A percentile compares a stretch with the other conserved stretches of the same genome.
Evolutionary conservation across 2,329 filamentous ascomycete species (phyloP).

Genomic region (Magnaporthales sp.): DNA sequence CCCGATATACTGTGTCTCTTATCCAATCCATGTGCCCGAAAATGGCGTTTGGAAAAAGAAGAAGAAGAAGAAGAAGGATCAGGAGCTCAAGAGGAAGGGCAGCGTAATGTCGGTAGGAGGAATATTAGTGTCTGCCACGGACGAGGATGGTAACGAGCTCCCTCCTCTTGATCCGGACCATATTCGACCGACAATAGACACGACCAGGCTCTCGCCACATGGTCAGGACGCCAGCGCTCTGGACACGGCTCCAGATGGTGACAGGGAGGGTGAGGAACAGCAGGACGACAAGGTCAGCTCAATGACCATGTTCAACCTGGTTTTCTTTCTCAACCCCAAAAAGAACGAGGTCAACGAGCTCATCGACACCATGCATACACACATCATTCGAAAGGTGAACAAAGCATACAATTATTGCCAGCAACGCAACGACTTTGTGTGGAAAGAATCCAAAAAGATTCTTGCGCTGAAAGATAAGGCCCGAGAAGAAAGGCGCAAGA

Average conservation of each 20-base stretch:
- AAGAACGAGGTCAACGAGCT: constrained; percentile 68
- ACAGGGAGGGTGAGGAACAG: constrained; percentile 31
- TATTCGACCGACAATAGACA: constrained; percentile 10
- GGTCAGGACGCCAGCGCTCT: constrained; percentile 16
- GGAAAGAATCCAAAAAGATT: constrained; percentile 81
- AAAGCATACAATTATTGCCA: constrained; percentile 92
- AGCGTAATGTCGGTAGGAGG: neutral
- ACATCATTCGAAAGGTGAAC: constrained; percentile 86
- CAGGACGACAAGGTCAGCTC: constrained; percentile 54
- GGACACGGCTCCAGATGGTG: constrained; percentile 14
- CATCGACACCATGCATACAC: constrained; percentile 70
- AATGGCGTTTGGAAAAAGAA: constrained; percentile 70
- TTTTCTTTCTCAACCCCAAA: constrained; percentile 80
- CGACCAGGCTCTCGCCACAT: neutral
- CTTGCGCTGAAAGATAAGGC: constrained; percentile 74
- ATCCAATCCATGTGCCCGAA: constrained; percentile 73
- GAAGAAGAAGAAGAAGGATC: constrained; percentile 35
- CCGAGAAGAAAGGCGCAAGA: constrained; percentile 59
- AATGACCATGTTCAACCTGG: constrained; percentile 97
- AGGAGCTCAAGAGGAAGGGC: constrained; percentile 19
- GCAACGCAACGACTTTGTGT: constrained; percentile 81
- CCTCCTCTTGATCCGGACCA: constrained; percentile 15
- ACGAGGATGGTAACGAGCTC: constrained; percentile 17
- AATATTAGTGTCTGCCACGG: neutral
- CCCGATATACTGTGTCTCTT: constrained; percentile 70